A percentile compares a stretch with the other conserved stretches of the same genome.
Conservation (phyloP, 2,329 filamentous ascomycete species). For the Diplodia mutila region DNA sequence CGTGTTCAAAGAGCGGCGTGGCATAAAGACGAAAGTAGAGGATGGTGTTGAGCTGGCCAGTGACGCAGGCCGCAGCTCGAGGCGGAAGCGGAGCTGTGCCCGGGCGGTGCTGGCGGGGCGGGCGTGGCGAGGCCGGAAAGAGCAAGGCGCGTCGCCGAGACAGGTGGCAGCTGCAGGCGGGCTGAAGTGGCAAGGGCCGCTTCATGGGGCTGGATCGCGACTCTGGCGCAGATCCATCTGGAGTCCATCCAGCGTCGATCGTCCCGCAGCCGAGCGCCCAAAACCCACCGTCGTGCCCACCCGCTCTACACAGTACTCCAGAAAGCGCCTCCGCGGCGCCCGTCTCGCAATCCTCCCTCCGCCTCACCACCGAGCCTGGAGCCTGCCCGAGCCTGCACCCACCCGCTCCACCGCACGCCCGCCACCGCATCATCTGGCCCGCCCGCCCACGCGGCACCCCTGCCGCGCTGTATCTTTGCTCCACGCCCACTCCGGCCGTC, state of each 20-base stretch:
- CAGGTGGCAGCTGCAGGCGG: neutral
- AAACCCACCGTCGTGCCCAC: conserved; percentile 3
- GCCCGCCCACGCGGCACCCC: conserved; percentile 15
- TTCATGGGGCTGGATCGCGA: conserved; percentile 11
- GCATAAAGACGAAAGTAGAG: neutral
- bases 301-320: too few species aligned
- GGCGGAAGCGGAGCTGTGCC: neutral
- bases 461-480: neutral
- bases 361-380: neutral
- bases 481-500: neutral
- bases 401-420: neutral
- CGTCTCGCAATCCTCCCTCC: neutral
- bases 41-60: too few species aligned
- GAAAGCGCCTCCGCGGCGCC: neutral
- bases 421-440: conserved; percentile 12
- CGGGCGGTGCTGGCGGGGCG: neutral
- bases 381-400: neutral
- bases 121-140: neutral
- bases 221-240: conserved; percentile 15
- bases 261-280: neutral
- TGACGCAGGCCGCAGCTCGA: too few species aligned
- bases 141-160: neutral
- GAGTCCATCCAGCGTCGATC: conserved; percentile 7
- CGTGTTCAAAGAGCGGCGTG: neutral
- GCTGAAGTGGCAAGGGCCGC: conserved; percentile 9